Evolutionary conservation across 2,329 filamentous ascomycete species (phyloP).

Genomic region (Amauroascus verrucosus): DNA sequence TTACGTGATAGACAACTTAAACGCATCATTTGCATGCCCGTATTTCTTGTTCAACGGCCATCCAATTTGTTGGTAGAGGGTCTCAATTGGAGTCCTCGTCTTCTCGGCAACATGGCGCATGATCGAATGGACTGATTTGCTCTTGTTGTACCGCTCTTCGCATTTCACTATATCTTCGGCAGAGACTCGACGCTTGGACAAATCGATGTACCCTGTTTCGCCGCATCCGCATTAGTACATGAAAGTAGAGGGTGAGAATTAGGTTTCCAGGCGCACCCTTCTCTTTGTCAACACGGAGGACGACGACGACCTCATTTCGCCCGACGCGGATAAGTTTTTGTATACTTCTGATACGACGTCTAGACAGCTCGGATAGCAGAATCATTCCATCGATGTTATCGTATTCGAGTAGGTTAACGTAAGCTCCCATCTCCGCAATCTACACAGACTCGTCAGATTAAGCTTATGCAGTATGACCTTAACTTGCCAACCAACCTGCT

Average conservation of each 20-base stretch:
- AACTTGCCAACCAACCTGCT: constrained; percentile 55
- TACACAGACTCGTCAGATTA: constrained; percentile 29
- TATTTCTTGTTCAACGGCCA: constrained; percentile 98
- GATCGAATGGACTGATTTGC: constrained; percentile 98
- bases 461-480: not conserved
- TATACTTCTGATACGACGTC: constrained; percentile 95
- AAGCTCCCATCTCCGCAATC: constrained; percentile 99
- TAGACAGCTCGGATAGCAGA: constrained; percentile 88
- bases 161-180: constrained; percentile 97
- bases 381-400: constrained; percentile 99
- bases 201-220: constrained; percentile 74
- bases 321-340: constrained; percentile 98
- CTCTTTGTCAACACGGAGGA: constrained; percentile 97
- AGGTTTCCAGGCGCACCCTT: constrained; percentile 53
- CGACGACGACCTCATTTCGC: constrained; percentile 95
- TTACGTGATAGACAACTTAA: constrained; percentile 97
- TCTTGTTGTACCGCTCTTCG: constrained; percentile 99
- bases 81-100: constrained; percentile 86
- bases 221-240: constrained; percentile 8
- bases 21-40: constrained; percentile 91
- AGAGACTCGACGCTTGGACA: constrained; percentile 95
- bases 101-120: constrained; percentile 98
- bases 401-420: constrained; percentile 98
- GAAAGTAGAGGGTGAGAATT: constrained; percentile 12
- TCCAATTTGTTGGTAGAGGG: constrained; percentile 83